These are phyloP conservation scores for Houttuynia cordata DNA, from an alignment of 164 flowering plant genomes.

Conservation along the genomic window DNA sequence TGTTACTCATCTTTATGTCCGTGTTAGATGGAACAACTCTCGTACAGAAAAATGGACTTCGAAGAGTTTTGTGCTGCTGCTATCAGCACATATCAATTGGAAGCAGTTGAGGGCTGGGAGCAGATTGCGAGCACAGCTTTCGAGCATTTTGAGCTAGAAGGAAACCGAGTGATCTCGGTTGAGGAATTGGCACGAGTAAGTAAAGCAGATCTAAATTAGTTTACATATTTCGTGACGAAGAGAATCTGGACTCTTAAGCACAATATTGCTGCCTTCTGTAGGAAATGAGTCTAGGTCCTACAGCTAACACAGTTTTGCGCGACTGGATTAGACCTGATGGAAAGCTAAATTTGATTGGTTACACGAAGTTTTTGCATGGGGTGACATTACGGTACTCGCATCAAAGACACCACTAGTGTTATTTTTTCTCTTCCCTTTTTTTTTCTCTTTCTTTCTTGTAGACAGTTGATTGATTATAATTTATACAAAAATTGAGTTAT, in stretches of 20 bases:
- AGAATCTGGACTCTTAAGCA: neutral
- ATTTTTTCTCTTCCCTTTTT: too few species aligned
- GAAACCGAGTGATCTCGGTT: conserved; percentile 58
- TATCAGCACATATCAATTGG: conserved; percentile 76
- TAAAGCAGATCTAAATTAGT: neutral
- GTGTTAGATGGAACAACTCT: conserved; percentile 67
- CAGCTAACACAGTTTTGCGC: conserved; percentile 44
- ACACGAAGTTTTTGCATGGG: conserved; percentile 84
- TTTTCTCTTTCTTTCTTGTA: conserved; percentile 1
- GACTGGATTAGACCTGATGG: conserved; percentile 84
- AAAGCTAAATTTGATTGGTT: conserved; percentile 78
- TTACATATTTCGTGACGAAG: neutral
- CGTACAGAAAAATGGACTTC: conserved; percentile 54
- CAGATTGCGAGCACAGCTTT: conserved; percentile 57
- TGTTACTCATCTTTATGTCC: neutral
- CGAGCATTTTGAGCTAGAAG: conserved; percentile 70
- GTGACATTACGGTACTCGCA: conserved; percentile 58
- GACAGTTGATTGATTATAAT: neutral
- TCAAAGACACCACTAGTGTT: conserved; percentile 39
- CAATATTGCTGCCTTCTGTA: conserved; percentile 16
- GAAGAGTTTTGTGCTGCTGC: conserved; percentile 96
- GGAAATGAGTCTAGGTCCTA: conserved; percentile 76
- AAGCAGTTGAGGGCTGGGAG: conserved; percentile 86
- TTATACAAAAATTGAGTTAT: neutral
- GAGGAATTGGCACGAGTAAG: conserved; percentile 76